These are phyloP conservation scores for Ramaria sp. DNA, from an alignment of 768 basidiomycete species.

Conservation along the genomic window DNA sequence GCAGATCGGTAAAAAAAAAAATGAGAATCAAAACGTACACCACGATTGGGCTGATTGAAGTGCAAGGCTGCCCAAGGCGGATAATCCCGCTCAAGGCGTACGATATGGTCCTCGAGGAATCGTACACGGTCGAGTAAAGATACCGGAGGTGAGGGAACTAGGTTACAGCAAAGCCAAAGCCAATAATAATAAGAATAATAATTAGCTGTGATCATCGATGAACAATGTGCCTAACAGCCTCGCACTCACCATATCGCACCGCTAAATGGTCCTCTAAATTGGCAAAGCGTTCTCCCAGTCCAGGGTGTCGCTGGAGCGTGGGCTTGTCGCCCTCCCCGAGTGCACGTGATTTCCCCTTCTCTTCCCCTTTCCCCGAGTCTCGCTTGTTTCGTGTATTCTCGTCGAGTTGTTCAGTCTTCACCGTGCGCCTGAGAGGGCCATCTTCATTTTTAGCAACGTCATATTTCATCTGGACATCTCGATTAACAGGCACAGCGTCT, in stretches of 20 bases:
- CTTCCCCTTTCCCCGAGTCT: slow-evolving; percentile 46
- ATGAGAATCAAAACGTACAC: slow-evolving; percentile 37
- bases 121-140: slow-evolving; percentile 54
- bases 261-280: slow-evolving; percentile 67
- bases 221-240: neutral
- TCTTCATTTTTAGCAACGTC: slow-evolving; percentile 81
- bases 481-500: slow-evolving; percentile 58
- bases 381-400: slow-evolving; percentile 11
- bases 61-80: slow-evolving; percentile 86
- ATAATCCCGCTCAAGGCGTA: slow-evolving; percentile 69
- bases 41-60: slow-evolving; percentile 75
- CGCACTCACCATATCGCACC: slow-evolving; percentile 54
- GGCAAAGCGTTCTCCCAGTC: slow-evolving; percentile 48
- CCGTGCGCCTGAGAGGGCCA: slow-evolving; percentile 57
- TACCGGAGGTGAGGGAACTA: slow-evolving; percentile 64
- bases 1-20: neutral
- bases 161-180: neutral
- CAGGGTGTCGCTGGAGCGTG: slow-evolving; percentile 42
- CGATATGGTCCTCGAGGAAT: slow-evolving; percentile 67
- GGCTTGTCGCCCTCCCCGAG: slow-evolving; percentile 14
- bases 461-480: slow-evolving; percentile 76
- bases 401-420: slow-evolving; percentile 24
- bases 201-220: neutral
- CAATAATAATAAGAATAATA: too few species aligned
- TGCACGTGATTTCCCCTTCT: slow-evolving; percentile 23